phyloP scores from a whole-genome alignment of 75 land plant genomes.

The Selaginella tamariscina region DNA sequence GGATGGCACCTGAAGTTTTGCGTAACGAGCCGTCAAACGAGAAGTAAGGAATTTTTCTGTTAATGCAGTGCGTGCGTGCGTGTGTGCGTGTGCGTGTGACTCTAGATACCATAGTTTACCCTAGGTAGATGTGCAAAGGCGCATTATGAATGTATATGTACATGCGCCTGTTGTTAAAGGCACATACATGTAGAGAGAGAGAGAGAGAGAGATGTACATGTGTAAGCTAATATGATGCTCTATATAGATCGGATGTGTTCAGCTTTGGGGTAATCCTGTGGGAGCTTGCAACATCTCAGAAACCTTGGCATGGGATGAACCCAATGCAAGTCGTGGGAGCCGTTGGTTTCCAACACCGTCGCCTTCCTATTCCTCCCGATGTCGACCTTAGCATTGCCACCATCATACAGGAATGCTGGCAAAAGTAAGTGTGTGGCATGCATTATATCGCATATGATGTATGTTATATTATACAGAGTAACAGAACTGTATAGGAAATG shows the following conservation, averaged over 20 bases:
- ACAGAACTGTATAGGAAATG: no score
- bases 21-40: slow-evolving; percentile 89
- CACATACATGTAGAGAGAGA: no score
- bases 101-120: no score
- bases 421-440: slow-evolving; percentile 54
- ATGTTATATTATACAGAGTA: no score
- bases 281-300: slow-evolving; percentile 72
- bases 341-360: slow-evolving; percentile 79
- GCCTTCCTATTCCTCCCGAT: slow-evolving; percentile 67
- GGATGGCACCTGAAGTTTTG: slow-evolving; percentile 96
- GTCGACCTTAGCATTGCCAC: slow-evolving; percentile 64
- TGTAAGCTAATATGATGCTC: no score
- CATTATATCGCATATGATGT: slow-evolving; percentile 10
- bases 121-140: background rate
- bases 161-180: no score
- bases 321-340: slow-evolving; percentile 96
- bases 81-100: no score
- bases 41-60: slow-evolving; percentile 66
- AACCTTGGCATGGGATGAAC: slow-evolving; percentile 89
- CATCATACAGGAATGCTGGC: slow-evolving; percentile 60
- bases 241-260: slow-evolving; percentile 77
- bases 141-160: background rate
- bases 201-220: no score
- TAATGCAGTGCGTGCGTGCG: no score
- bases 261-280: slow-evolving; percentile 87